These are phyloP conservation scores for Pleurotus tuoliensis DNA, from an alignment of 768 basidiomycete species.

Conservation along the genomic window DNA sequence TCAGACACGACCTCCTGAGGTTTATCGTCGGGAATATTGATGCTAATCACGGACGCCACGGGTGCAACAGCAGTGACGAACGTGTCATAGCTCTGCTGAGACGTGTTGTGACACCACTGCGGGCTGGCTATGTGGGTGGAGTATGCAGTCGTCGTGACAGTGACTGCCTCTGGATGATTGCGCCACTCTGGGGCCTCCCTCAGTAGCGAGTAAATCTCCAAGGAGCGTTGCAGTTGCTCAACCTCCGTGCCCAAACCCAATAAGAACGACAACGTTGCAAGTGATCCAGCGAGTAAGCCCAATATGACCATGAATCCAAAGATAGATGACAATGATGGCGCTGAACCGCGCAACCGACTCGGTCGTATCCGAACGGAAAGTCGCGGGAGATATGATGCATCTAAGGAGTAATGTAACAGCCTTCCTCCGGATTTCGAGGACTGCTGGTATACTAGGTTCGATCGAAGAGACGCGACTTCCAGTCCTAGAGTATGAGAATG, in stretches of 20 bases:
- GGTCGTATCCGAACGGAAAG: conserved; percentile 29
- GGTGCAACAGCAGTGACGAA: conserved; percentile 12
- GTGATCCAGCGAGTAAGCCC: conserved; percentile 23
- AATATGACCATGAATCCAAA: conserved; percentile 23
- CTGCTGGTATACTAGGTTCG: conserved; percentile 57
- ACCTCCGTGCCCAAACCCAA: conserved; percentile 23
- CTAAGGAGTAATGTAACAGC: conserved; percentile 54
- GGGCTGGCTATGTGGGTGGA: conserved; percentile 15
- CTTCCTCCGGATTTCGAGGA: conserved; percentile 33
- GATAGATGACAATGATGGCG: conserved; percentile 12
- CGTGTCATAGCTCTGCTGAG: conserved; percentile 13
- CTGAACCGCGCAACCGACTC: conserved; percentile 9
- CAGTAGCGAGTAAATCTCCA: conserved; percentile 21
- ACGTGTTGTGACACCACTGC: conserved; percentile 21
- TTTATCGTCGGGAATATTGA: neutral
- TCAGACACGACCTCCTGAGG: neutral
- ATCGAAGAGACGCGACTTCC: conserved; percentile 38
- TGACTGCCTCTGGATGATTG: conserved; percentile 25
- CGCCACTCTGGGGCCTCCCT: conserved; percentile 17
- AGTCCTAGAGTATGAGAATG: conserved; percentile 28
- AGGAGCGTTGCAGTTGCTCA: conserved; percentile 19
- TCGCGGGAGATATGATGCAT: conserved; percentile 55
- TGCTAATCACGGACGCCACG: neutral
- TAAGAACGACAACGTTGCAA: conserved; percentile 16
- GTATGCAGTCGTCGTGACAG: conserved; percentile 38